phyloP scores from a whole-genome alignment of 768 basidiomycete species.

The Hericium rajendrae region DNA sequence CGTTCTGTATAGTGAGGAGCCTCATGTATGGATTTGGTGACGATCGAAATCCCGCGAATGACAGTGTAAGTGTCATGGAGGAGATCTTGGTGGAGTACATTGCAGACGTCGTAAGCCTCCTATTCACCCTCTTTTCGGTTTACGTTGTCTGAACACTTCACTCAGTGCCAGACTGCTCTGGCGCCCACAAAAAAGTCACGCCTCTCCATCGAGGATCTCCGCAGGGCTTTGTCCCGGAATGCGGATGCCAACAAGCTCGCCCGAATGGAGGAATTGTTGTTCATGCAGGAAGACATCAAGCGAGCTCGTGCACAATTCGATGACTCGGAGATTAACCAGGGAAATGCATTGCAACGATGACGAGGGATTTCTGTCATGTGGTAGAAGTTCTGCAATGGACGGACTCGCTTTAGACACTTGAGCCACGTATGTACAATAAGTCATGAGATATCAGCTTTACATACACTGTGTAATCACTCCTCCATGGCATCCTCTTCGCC shows the following conservation, averaged over 20 bases:
- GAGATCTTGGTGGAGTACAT: constrained; percentile 89
- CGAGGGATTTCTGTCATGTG: neutral
- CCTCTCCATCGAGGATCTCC: constrained; percentile 80
- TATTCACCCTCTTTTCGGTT: constrained; percentile 5
- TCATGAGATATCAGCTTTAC: neutral
- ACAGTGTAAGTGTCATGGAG: constrained; percentile 88
- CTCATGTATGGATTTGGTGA: constrained; percentile 95
- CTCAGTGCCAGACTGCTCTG: constrained; percentile 70
- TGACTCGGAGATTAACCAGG: constrained; percentile 37
- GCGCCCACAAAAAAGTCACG: constrained; percentile 59
- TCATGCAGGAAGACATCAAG: constrained; percentile 93
- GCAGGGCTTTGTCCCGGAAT: constrained; percentile 67
- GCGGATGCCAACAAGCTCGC: constrained; percentile 91
- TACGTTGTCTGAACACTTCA: neutral
- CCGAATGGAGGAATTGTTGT: constrained; percentile 83
- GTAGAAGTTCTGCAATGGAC: neutral
- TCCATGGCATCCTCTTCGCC: constrained; percentile 54
- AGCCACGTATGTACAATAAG: neutral
- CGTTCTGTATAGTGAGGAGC: constrained; percentile 48
- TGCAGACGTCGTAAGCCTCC: constrained; percentile 67
- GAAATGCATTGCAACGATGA: constrained; percentile 35
- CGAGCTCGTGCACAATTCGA: constrained; percentile 76
- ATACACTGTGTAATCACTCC: constrained; percentile 30
- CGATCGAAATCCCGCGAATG: constrained; percentile 77
- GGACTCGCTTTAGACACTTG: constrained; percentile 1